Conservation (phyloP, 805 yeast species). For the Myxozyma neotropica region DNA sequence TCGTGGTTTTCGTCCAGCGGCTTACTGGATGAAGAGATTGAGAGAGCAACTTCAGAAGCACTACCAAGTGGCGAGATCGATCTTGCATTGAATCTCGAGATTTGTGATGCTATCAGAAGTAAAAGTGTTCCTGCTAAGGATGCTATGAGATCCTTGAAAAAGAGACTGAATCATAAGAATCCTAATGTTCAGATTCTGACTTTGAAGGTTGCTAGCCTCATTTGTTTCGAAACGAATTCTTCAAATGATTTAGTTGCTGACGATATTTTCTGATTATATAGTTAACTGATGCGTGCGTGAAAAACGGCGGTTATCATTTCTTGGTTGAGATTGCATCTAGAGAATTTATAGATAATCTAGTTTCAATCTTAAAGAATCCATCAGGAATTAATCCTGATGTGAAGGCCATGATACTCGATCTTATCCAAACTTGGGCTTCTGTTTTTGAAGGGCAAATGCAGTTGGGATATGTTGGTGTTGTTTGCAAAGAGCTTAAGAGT, state of each 20-base stretch:
- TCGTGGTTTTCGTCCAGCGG: constrained; percentile 33
- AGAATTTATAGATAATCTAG: constrained; percentile 82
- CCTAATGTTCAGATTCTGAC: constrained; percentile 80
- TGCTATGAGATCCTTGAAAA: constrained; percentile 82
- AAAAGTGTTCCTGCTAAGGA: constrained; percentile 77
- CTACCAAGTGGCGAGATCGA: constrained; percentile 91
- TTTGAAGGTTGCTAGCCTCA: constrained; percentile 43
- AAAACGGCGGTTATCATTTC: constrained; percentile 90
- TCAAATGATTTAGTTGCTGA: background rate
- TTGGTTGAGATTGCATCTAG: constrained; percentile 74
- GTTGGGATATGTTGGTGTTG: constrained; percentile 62
- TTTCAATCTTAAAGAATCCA: constrained; percentile 46
- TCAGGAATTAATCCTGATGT: constrained; percentile 55
- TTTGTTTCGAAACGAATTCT: background rate
- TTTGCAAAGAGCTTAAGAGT: constrained; percentile 59
- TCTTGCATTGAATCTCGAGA: constrained; percentile 68
- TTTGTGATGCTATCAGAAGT: constrained; percentile 83
- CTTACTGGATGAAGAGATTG: constrained; percentile 45
- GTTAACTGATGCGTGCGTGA: constrained; percentile 81
- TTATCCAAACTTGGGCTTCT: constrained; percentile 76
- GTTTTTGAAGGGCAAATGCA: constrained; percentile 71
- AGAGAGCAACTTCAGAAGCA: constrained; percentile 81
- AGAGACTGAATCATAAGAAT: constrained; percentile 67
- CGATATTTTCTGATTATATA: constrained; percentile 41
- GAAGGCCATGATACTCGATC: constrained; percentile 58